Percentiles rank a stretch among this genome's conserved stretches.
phyloP scores from a whole-genome alignment of 768 basidiomycete species.

The Kwoniella dendrophila region DNA sequence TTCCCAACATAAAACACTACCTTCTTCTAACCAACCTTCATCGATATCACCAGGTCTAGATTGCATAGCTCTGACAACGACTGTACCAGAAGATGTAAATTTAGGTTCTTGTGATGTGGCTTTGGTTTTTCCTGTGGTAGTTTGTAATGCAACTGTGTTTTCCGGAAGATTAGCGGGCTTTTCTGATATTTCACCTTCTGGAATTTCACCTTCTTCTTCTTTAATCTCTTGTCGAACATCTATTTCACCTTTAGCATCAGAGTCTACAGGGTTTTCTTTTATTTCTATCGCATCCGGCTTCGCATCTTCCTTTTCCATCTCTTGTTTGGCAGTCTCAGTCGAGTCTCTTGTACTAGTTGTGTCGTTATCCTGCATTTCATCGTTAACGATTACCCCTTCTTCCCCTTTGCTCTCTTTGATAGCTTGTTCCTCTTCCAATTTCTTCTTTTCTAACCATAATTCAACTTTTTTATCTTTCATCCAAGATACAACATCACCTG shows the following conservation, averaged over 20 bases:
- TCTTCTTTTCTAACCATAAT: constrained; percentile 38
- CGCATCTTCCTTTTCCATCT: constrained; percentile 4
- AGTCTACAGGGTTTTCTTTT: background rate
- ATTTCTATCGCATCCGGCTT: constrained; percentile 7
- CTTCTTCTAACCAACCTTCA: constrained; percentile 69
- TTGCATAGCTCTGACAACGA: constrained; percentile 50
- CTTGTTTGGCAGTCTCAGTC: no score
- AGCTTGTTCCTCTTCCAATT: constrained; percentile 7
- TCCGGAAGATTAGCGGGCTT: background rate
- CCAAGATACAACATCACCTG: constrained; percentile 53
- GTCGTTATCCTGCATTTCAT: background rate
- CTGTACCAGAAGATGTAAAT: constrained; percentile 46
- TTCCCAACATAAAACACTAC: constrained; percentile 85
- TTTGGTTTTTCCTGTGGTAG: background rate
- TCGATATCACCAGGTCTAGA: constrained; percentile 37
- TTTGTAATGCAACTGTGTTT: background rate
- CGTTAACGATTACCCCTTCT: background rate
- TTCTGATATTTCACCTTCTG: background rate
- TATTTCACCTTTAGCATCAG: no score
- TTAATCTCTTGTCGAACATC: background rate
- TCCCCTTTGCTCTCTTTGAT: background rate
- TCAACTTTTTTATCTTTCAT: constrained; percentile 50
- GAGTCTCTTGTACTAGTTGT: no score
- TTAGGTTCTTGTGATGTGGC: constrained; percentile 16
- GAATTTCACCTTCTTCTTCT: constrained; percentile 4